These are phyloP conservation scores for Hygrophila difformis DNA, from an alignment of 257 asterid genomes.

Conservation along the genomic window DNA sequence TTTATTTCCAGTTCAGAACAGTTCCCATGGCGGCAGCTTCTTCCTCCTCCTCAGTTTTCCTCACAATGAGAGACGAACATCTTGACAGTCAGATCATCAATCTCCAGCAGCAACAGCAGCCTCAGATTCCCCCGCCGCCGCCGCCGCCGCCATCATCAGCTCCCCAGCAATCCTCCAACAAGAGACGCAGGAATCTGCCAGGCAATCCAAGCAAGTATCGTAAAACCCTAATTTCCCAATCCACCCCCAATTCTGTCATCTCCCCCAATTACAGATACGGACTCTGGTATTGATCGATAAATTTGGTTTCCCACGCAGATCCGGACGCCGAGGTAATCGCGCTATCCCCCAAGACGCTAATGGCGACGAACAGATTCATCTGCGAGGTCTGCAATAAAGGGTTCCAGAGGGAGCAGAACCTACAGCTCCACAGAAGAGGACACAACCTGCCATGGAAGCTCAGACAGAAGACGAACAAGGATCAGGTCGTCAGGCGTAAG, in stretches of 20 bases:
- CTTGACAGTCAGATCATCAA: slow-evolving; percentile 21
- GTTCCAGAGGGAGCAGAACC: slow-evolving; percentile 75
- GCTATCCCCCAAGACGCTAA: slow-evolving; percentile 66
- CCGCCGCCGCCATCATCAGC: slow-evolving; percentile 16
- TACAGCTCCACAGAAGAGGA: slow-evolving; percentile 78
- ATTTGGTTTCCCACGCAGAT: slow-evolving; percentile 26
- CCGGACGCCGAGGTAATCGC: slow-evolving; percentile 74
- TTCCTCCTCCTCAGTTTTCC: slow-evolving; percentile 41
- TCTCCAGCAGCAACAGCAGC: slow-evolving; percentile 25
- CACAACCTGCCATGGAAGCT: slow-evolving; percentile 84
- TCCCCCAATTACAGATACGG: too few species aligned
- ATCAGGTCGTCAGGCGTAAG: slow-evolving; percentile 43
- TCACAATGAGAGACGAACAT: slow-evolving; percentile 34
- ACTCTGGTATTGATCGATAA: too few species aligned
- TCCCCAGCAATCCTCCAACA: slow-evolving; percentile 18
- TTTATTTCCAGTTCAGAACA: too few species aligned
- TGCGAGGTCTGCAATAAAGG: slow-evolving; percentile 88
- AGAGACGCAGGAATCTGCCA: slow-evolving; percentile 57
- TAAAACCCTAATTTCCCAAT: neutral
- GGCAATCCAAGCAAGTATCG: slow-evolving; percentile 74
- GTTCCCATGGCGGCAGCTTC: slow-evolving; percentile 52
- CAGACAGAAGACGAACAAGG: slow-evolving; percentile 50
- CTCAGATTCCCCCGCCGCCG: slow-evolving; percentile 9
- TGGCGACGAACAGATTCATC: slow-evolving; percentile 74
- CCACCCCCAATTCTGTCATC: too few species aligned